These are phyloP conservation scores for Allomyces arbusculus DNA, from an alignment of 192 early-diverging fungal species.

Conservation along the genomic window DNA sequence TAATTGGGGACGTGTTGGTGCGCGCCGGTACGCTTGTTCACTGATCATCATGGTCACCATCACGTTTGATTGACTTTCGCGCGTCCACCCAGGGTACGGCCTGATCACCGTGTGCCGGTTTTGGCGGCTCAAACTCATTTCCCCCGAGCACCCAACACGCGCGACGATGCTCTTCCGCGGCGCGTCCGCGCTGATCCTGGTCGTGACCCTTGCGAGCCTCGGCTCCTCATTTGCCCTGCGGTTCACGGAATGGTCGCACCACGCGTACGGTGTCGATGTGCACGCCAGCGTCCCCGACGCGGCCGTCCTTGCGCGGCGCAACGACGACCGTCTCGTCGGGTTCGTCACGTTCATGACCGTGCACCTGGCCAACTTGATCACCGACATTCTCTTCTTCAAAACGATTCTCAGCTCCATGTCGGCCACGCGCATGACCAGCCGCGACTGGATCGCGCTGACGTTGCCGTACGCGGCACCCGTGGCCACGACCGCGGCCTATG, in stretches of 20 bases:
- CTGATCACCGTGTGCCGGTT: background rate
- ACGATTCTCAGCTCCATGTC: background rate
- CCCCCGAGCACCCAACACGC: background rate
- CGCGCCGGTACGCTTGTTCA: background rate
- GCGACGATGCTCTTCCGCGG: background rate
- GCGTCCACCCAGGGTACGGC: background rate
- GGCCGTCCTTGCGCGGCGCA: background rate
- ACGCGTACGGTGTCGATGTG: background rate
- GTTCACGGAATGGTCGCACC: background rate
- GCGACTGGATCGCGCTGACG: background rate
- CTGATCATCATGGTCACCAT: no score
- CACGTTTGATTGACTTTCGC: no score
- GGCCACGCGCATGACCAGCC: background rate
- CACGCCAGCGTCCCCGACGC: background rate
- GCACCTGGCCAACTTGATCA: background rate
- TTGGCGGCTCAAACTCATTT: background rate
- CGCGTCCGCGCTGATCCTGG: background rate
- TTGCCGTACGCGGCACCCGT: background rate
- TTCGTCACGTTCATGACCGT: background rate
- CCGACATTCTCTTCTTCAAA: background rate
- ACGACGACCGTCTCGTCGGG: background rate
- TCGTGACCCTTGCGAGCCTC: background rate
- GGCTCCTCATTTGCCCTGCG: background rate
- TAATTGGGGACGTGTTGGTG: background rate
- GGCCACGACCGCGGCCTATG: background rate